These are phyloP conservation scores for Actinidia polygama DNA, from an alignment of 179 eudicot genomes.

Conservation along the genomic window DNA sequence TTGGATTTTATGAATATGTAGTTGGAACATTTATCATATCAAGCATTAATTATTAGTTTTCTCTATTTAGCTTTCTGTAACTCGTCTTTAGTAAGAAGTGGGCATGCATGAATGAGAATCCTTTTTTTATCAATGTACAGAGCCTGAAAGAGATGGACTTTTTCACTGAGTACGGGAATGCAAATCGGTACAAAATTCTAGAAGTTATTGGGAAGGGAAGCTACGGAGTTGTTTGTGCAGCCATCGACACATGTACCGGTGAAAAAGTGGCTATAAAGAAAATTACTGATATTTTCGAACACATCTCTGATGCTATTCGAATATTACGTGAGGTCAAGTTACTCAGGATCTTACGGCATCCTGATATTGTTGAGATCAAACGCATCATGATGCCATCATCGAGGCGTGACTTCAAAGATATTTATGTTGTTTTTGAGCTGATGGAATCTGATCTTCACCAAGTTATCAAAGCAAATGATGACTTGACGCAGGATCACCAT, in stretches of 20 bases:
- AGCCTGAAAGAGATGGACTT: slow-evolving; percentile 58
- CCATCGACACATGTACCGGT: slow-evolving; percentile 61
- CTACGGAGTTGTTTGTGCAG: slow-evolving; percentile 73
- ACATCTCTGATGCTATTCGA: slow-evolving; percentile 62
- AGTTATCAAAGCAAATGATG: slow-evolving; percentile 59
- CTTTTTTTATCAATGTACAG: slow-evolving; percentile 35
- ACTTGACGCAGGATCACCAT: slow-evolving; percentile 57
- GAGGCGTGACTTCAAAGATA: slow-evolving; percentile 57
- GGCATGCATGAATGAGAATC: slow-evolving; percentile 15
- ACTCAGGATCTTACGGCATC: slow-evolving; percentile 61
- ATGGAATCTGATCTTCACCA: slow-evolving; percentile 68
- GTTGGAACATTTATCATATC: neutral
- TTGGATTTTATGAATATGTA: neutral
- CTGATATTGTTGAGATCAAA: slow-evolving; percentile 70
- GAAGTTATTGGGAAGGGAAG: slow-evolving; percentile 69
- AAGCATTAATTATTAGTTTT: neutral
- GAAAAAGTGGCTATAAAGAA: slow-evolving; percentile 75
- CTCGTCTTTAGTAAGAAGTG: neutral
- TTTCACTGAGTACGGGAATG: slow-evolving; percentile 62
- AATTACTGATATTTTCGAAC: slow-evolving; percentile 65
- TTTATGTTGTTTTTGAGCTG: slow-evolving; percentile 68
- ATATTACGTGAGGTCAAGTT: slow-evolving; percentile 68
- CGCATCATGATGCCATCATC: slow-evolving; percentile 72
- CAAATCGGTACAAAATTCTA: slow-evolving; percentile 59
- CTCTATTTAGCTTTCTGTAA: neutral